A percentile compares a stretch with the other conserved stretches of the same genome.
phyloP scores from a whole-genome alignment of 441 rosid species.

The Jatropha podagrica region DNA sequence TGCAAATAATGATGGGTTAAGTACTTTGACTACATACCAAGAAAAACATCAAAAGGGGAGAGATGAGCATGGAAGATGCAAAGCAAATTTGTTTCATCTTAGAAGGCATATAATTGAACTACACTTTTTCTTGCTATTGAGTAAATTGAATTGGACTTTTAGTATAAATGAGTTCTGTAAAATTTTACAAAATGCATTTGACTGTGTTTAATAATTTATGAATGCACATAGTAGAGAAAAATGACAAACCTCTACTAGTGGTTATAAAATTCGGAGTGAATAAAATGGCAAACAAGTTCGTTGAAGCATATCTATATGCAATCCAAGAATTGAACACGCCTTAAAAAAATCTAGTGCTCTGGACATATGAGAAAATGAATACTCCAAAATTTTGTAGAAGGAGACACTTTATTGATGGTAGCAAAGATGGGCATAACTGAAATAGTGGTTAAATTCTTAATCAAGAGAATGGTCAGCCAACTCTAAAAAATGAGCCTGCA shows the following conservation, averaged over 20 bases:
- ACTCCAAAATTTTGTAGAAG: not conserved
- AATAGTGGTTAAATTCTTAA: constrained; percentile 29
- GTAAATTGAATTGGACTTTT: not conserved
- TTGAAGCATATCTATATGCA: constrained; percentile 10
- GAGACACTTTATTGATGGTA: constrained; percentile 32
- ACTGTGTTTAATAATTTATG: not conserved
- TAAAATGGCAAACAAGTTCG: not conserved
- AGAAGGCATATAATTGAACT: no score
- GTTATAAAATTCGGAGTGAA: not conserved
- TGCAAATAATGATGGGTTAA: not conserved
- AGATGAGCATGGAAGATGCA: not conserved
- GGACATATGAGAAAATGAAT: constrained; percentile 21
- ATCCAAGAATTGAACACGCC: constrained; percentile 20
- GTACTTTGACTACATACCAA: not conserved
- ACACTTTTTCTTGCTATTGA: not conserved
- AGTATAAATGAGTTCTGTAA: no score
- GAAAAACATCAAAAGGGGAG: not conserved
- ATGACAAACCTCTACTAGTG: not conserved
- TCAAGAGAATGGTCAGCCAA: constrained; percentile 29
- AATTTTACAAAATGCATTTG: no score
- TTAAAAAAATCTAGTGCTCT: constrained; percentile 18
- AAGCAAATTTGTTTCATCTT: not conserved
- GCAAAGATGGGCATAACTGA: constrained; percentile 37
- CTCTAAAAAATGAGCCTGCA: constrained; percentile 29
- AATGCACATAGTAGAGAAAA: not conserved